A percentile compares a stretch with the other conserved stretches of the same genome.
These are phyloP conservation scores for Hirschioporus abietinus DNA, from an alignment of 768 basidiomycete species.

Conservation along the genomic window DNA sequence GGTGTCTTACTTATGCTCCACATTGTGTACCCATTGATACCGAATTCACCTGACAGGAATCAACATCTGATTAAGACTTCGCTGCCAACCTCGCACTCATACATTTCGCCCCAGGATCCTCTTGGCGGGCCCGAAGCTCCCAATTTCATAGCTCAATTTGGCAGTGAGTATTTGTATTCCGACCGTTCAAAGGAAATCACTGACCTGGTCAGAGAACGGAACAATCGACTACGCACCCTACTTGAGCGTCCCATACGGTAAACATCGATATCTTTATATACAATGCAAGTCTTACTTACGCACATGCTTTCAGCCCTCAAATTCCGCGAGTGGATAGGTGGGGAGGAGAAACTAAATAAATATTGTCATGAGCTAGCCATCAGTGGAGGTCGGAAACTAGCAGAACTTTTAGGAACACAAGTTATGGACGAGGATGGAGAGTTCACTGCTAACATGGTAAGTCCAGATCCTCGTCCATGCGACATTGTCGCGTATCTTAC, in stretches of 20 bases:
- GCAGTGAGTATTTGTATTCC: slow-evolving; percentile 38
- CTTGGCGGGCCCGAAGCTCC: slow-evolving; percentile 22
- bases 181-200: not conserved
- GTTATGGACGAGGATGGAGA: slow-evolving; percentile 58
- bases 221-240: slow-evolving; percentile 52
- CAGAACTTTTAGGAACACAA: slow-evolving; percentile 53
- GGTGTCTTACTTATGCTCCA: slow-evolving; percentile 11
- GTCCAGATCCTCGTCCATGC: slow-evolving; percentile 11
- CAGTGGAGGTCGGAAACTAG: slow-evolving; percentile 55
- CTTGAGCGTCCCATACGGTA: slow-evolving; percentile 52
- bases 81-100: slow-evolving; percentile 50
- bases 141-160: slow-evolving; percentile 46
- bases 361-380: slow-evolving; percentile 70
- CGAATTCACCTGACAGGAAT: slow-evolving; percentile 38
- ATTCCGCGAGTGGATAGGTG: slow-evolving; percentile 70
- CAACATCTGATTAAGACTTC: slow-evolving; percentile 57
- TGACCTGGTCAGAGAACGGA: slow-evolving; percentile 46
- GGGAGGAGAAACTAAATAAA: slow-evolving; percentile 62
- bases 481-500: not conserved
- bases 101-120: slow-evolving; percentile 42
- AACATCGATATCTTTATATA: slow-evolving; percentile 8
- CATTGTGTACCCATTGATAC: not conserved
- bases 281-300: not conserved
- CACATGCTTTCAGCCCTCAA: slow-evolving; percentile 44
- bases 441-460: slow-evolving; percentile 68